These are phyloP conservation scores for Capsicum pubescens DNA, from an alignment of 257 asterid genomes.

Conservation along the genomic window DNA sequence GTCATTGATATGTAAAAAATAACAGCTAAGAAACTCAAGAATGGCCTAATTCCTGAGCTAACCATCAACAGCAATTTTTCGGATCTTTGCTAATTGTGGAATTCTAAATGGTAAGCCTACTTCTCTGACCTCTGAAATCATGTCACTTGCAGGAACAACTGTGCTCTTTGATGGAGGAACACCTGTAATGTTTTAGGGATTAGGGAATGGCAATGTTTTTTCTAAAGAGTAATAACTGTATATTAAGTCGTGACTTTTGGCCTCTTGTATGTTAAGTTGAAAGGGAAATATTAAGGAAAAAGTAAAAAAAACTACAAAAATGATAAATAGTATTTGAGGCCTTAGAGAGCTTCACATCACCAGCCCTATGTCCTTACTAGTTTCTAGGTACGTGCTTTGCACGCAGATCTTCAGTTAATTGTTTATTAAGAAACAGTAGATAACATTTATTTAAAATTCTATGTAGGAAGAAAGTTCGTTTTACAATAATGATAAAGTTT, in stretches of 20 bases:
- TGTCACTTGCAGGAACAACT: not conserved
- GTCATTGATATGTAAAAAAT: not conserved
- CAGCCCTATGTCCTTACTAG: not conserved
- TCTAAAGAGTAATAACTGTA: not conserved
- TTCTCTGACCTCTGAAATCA: not conserved
- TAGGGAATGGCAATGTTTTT: not conserved
- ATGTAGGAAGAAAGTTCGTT: not conserved
- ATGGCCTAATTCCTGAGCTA: constrained; percentile 2
- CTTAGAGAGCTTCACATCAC: not conserved
- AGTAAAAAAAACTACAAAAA: not conserved
- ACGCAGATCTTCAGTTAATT: not conserved
- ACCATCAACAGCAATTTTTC: not conserved
- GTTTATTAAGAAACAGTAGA: not conserved
- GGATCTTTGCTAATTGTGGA: not conserved
- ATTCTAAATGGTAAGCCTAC: not conserved
- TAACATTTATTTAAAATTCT: not conserved
- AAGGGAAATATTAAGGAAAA: not conserved
- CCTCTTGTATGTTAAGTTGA: not conserved
- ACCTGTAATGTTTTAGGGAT: not conserved
- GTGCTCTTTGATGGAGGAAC: not conserved
- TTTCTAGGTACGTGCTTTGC: not conserved
- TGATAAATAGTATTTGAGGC: not conserved
- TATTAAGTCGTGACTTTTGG: not conserved
- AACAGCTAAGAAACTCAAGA: not conserved
- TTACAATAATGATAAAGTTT: not conserved